phyloP scores from a whole-genome alignment of 2,329 filamentous ascomycete genomes.

The Xylariaceae sp. region DNA sequence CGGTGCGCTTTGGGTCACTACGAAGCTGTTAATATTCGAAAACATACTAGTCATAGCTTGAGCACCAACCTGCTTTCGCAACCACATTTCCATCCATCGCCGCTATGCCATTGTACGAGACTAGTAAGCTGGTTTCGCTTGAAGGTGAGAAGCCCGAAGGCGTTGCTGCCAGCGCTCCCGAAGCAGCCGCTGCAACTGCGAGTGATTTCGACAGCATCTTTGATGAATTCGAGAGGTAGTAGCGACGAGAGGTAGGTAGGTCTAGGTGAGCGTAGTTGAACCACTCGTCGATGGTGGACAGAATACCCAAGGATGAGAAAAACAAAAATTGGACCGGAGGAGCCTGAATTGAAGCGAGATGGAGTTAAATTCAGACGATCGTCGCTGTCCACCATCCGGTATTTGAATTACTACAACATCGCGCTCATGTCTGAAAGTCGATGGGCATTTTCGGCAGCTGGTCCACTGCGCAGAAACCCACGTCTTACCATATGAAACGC shows the following conservation, averaged over 20 bases:
- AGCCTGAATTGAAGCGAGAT: too few relatives aligned
- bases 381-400: too few relatives aligned
- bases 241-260: too few relatives aligned
- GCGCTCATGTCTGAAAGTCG: too few relatives aligned
- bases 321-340: conserved; percentile 4
- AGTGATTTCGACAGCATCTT: conserved; percentile 31
- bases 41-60: not conserved
- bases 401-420: too few relatives aligned
- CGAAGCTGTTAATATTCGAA: conserved; percentile 5
- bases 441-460: too few relatives aligned
- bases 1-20: conserved; percentile 32
- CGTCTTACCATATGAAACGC: too few relatives aligned
- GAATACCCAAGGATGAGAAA: conserved; percentile 1
- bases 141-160: conserved; percentile 37
- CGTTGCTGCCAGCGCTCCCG: conserved; percentile 34
- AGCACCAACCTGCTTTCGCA: conserved; percentile 30
- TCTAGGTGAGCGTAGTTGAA: conserved; percentile 5
- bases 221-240: not conserved
- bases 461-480: too few relatives aligned
- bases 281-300: conserved; percentile 17
- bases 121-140: conserved; percentile 33
- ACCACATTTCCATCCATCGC: conserved; percentile 35
- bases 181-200: conserved; percentile 26
- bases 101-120: conserved; percentile 33
- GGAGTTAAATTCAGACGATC: too few relatives aligned